phyloP scores from a whole-genome alignment of 495 filamentous ascomycete genomes.

The Pseudotulostoma volvatum region DNA sequence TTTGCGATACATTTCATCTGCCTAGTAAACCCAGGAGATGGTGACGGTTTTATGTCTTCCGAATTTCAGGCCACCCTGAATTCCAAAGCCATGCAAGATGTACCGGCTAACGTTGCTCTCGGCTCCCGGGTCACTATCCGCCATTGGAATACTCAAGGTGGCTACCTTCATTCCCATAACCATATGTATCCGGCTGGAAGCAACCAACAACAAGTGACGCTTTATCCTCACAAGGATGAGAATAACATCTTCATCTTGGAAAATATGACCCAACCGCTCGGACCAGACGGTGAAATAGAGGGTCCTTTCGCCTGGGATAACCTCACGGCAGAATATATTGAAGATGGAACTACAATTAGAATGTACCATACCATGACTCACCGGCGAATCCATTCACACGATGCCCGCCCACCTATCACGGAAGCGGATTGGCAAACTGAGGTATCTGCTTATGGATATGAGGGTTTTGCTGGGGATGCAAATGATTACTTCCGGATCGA shows the following conservation, averaged over 20 bases:
- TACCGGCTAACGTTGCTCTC: constrained; percentile 78
- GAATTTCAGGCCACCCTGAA: constrained; percentile 98
- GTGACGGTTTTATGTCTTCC: constrained; percentile 98
- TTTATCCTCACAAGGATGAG: constrained; percentile 98
- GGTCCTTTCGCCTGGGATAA: constrained; percentile 76
- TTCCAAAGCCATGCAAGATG: constrained; percentile 88
- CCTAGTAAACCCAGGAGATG: constrained; percentile 85
- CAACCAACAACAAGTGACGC: constrained; percentile 95
- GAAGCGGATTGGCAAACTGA: constrained; percentile 98
- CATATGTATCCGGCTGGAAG: constrained; percentile 96
- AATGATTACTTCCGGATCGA: constrained; percentile 93
- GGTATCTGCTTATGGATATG: constrained; percentile 93
- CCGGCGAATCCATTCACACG: constrained; percentile 87
- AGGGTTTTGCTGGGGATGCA: constrained; percentile 90
- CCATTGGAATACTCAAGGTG: constrained; percentile 92
- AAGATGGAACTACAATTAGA: constrained; percentile 63
- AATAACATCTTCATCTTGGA: constrained; percentile 91
- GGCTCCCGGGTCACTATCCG: constrained; percentile 75
- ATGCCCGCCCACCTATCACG: constrained; percentile 89
- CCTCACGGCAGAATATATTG: constrained; percentile 47
- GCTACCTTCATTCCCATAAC: constrained; percentile 89
- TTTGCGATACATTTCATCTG: constrained; percentile 92
- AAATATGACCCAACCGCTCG: constrained; percentile 86
- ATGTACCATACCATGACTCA: constrained; percentile 72
- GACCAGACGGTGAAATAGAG: constrained; percentile 56